Evolutionary conservation across 1,284 basidiomycete species (phyloP).

Genomic region (Apiotrichum laibachii): DNA sequence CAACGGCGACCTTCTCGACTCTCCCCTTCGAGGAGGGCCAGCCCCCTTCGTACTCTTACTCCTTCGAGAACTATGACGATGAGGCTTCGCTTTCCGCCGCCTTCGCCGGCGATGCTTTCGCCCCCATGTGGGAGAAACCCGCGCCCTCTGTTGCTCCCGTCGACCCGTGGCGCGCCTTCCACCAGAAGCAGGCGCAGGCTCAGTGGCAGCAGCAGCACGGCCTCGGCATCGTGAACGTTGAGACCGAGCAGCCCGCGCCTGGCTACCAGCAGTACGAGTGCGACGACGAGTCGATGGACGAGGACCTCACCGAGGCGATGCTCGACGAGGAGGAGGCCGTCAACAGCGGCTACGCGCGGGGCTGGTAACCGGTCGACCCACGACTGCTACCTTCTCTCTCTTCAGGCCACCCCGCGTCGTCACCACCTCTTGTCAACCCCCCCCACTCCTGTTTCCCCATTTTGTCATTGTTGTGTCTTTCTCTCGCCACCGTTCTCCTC

Average conservation of each 20-base stretch:
- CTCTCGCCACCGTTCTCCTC: background rate
- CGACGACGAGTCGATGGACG: slow-evolving; percentile 9
- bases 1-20: background rate
- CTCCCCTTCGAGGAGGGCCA: slow-evolving; percentile 1
- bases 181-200: slow-evolving; percentile 1
- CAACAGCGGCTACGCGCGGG: slow-evolving; percentile 5
- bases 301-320: slow-evolving; percentile 5
- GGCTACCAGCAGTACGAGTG: slow-evolving; percentile 1
- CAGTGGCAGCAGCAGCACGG: background rate
- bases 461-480: background rate
- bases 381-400: background rate
- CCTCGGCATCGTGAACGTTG: slow-evolving; percentile 1
- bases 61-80: slow-evolving; percentile 8
- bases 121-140: slow-evolving; percentile 10
- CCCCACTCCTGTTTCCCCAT: background rate
- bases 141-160: background rate
- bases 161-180: slow-evolving; percentile 9
- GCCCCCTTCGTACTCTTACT: background rate
- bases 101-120: slow-evolving; percentile 24
- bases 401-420: background rate
- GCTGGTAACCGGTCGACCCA: background rate
- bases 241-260: slow-evolving; percentile 3
- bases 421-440: background rate
- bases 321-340: slow-evolving; percentile 11
- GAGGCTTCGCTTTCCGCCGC: slow-evolving; percentile 16